Evolutionary conservation across 345 rosid species (phyloP), one percentile per base, ranked within the genome.

Genomic region (Murraya koenigii): DNA sequence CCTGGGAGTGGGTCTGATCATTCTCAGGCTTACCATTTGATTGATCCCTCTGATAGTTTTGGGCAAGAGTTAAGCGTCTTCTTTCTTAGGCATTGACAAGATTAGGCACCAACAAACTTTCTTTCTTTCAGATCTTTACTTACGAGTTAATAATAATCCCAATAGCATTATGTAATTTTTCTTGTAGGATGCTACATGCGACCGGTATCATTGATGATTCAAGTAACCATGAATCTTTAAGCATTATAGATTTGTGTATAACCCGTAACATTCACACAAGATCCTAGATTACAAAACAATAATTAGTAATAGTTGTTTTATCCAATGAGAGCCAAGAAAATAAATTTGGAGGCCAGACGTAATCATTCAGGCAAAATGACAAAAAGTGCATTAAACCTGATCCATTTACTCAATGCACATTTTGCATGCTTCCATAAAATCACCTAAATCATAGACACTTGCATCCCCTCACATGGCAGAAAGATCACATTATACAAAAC

Each of bases 21-120:
- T 71, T 75, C 80, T 8, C 76, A 78, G 55, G 80, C 69, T 13
- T 78, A 74, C 63, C 81, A 74, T 56, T 64, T 78, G 71, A 74
- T 78, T 7, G 79, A 78, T 62, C 81, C 61, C 25, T 54, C 73
- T 1, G 67, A 66, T 23, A 25, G 71, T 74, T 69, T 74, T 7
- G 78, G 75, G 14, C 71, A 77, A 69, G 84, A 81, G 44, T 35
- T 67, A 44, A 69, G 81, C 23, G 32, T 69, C 5, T 68, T 74
- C 81, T 78, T 82, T 69, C 61, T 76, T 25, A 66, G 73, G 59
- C 33, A 61, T 8, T 66, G 72, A 28, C 54, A 20, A 35, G 26
- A 33, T 20, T 20, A 7, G n/a, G 68, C 39, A 64, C 35, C 3
- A 64, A 64, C 35, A 61, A 20, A 52, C 44, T 20, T 20, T 10